Evolutionary conservation across 495 filamentous ascomycete species (phyloP), one percentile per base, ranked within the genome.

Genomic region (Usnea hakonensis): DNA sequence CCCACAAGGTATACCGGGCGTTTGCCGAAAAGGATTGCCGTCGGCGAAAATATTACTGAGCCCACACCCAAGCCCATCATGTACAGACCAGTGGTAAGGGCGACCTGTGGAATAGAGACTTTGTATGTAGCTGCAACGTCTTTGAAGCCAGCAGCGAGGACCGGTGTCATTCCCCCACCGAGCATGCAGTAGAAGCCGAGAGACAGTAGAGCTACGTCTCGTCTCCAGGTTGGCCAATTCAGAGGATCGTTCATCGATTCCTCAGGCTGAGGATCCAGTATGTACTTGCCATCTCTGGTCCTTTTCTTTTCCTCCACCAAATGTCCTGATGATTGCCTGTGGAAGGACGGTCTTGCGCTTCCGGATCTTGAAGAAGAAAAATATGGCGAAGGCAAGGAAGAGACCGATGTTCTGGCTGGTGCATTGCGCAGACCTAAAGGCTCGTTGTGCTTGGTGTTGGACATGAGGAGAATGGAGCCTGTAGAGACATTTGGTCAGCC

Each of bases 51-150:
- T 52, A 97, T 68, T 16, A 96, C 83, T 23, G 85, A 91, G 7
- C 93, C 93, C 2, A 97, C 61, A 3, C 93, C 94, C 28, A 97
- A 77, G 3, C 94, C 94, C 83, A 96, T 78, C 94, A 98, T 98
- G 72, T 90, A 97, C 17, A 98, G 74, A 0, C 94, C 94, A 1
- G 94, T 96, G 2, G 94, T 97, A 48, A 94, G 83, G 2, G 94
- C 88, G 38, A 97, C 92, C 64, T 81, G 72, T 35, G 90, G 80
- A 17, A 88, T 85, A 7, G 83, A 79, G 17, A 96, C 85, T 61
- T 80, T 64, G 68, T 89, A 96, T 4, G 81, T 83, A 0, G 75
- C 61, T 21, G 92, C 87, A 32, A 98, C 89, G 46, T 94, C 77
- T 21, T 82, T 85, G 73, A 98, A 97, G 8, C 92, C 94, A 5